Percentiles rank a stretch among this genome's conserved stretches.
These are phyloP conservation scores for Oldenlandia corymbosa DNA, from an alignment of 257 asterid genomes.

Conservation along the genomic window DNA sequence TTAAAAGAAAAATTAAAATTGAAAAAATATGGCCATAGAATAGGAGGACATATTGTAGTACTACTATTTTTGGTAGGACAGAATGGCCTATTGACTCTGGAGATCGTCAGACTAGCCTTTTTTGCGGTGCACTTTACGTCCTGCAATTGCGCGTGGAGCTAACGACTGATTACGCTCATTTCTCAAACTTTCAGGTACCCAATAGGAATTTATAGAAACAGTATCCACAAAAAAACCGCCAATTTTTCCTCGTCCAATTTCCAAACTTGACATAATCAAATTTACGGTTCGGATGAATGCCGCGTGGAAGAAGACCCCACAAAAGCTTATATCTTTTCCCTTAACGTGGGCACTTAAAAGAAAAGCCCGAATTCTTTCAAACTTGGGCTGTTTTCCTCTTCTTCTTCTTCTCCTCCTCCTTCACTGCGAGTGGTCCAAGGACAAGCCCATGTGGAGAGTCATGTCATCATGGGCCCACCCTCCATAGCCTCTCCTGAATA, in stretches of 20 bases:
- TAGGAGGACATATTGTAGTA: too few relatives aligned
- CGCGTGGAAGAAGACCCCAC: constrained; percentile 22
- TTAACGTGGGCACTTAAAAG: constrained; percentile 2
- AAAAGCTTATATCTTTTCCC: not conserved
- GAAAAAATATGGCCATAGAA: too few relatives aligned
- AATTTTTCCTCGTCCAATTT: constrained; percentile 6
- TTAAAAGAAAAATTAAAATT: too few relatives aligned
- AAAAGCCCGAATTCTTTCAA: constrained; percentile 10
- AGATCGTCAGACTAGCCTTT: not conserved
- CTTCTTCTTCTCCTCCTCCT: not conserved
- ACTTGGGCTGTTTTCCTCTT: constrained; percentile 11
- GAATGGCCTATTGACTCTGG: not conserved
- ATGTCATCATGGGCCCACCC: constrained; percentile 49
- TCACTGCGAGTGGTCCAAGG: constrained; percentile 19
- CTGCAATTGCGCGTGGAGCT: constrained; percentile 3
- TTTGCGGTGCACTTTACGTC: not conserved
- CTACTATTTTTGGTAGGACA: constrained; percentile 20
- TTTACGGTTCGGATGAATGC: constrained; percentile 6
- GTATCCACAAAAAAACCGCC: constrained; percentile 7
- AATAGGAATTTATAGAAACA: not conserved
- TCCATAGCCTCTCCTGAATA: constrained; percentile 42
- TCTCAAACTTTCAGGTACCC: constrained; percentile 26
- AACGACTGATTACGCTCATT: not conserved
- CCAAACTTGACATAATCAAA: constrained; percentile 14
- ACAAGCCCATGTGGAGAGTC: constrained; percentile 75